Percentiles rank a stretch among this genome's conserved stretches.
These are phyloP conservation scores for Chytriomyces confervae DNA, from an alignment of 192 early-diverging fungal species.

Conservation along the genomic window DNA sequence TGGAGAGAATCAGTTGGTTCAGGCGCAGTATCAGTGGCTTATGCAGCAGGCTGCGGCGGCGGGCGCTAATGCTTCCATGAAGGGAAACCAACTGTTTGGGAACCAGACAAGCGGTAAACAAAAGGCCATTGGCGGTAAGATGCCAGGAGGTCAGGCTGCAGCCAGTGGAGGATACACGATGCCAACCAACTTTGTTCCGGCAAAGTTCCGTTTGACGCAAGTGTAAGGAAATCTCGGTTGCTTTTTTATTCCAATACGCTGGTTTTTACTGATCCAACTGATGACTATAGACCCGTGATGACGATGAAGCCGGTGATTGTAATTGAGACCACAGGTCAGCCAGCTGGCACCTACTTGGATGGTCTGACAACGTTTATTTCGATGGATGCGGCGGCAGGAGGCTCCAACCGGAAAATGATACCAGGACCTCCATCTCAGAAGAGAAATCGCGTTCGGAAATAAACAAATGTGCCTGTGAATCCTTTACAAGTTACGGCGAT, in stretches of 20 bases:
- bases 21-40: slow-evolving; percentile 27
- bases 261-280: neutral
- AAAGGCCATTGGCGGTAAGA: neutral
- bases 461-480: neutral
- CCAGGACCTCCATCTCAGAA: neutral
- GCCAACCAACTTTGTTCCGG: slow-evolving; percentile 1
- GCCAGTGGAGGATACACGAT: neutral
- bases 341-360: neutral
- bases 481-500: neutral
- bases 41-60: neutral
- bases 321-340: slow-evolving; percentile 11
- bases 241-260: neutral
- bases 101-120: neutral
- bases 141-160: neutral
- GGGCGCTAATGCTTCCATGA: neutral
- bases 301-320: slow-evolving; percentile 22
- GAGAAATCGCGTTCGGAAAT: neutral
- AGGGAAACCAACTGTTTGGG: neutral
- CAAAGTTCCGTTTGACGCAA: slow-evolving; percentile 12
- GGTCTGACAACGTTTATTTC: slow-evolving; percentile 20
- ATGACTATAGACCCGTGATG: neutral
- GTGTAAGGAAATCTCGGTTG: slow-evolving; percentile 5
- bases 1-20: slow-evolving; percentile 12
- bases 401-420: neutral
- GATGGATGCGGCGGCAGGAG: neutral